Evolutionary conservation across 2,329 filamentous ascomycete genomes (phyloP), one percentile per base, ranked within the genome.

Genomic region (Ascochyta pisi): DNA sequence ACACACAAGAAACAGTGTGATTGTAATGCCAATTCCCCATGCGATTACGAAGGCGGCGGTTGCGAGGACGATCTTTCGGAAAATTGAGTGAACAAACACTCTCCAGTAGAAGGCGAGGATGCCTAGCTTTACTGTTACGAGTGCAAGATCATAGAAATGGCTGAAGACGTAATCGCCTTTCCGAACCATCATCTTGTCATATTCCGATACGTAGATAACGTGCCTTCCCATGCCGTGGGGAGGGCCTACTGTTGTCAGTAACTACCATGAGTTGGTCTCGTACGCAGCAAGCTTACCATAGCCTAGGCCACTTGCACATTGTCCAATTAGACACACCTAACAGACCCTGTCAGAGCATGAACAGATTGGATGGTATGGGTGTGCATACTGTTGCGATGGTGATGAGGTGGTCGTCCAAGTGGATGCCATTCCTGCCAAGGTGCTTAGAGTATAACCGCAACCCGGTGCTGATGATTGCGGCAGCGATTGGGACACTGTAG

Each of bases 81-180:
- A 74, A 16, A 70, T 19, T 15, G 64, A 64, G 37, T 69, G 60
- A 24, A 66, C 65, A 48, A 74, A 74, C 45, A 73, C 62, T 46
- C 69, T 69, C 57, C 69, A 66, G 60, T 73, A 73, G 56, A 73
- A 71, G 35, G 70, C 70, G 29, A 73, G 65, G 47, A 74, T 73
- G 13, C 68, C 66, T 15, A 73, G 63, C 54, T 73, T 73, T 42
- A 73, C 71, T 24, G 45, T 61, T 19, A 68, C 68, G 27, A 73
- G 64, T 2, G 70, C 70, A 16, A 73, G 46, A 54, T 73, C 70
- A 58, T 73, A 73, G 58, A 73, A 73, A 34, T 73, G 70, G 41
- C 68, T 71, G 59, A 73, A 73, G 39, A 73, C 61, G 52, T 70
- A 73, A 57, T 73, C 70, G 45, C 69, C 70, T 59, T 70, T 66